phyloP scores from a whole-genome alignment of 2,329 filamentous ascomycete species.

The Didymella glomerata region DNA sequence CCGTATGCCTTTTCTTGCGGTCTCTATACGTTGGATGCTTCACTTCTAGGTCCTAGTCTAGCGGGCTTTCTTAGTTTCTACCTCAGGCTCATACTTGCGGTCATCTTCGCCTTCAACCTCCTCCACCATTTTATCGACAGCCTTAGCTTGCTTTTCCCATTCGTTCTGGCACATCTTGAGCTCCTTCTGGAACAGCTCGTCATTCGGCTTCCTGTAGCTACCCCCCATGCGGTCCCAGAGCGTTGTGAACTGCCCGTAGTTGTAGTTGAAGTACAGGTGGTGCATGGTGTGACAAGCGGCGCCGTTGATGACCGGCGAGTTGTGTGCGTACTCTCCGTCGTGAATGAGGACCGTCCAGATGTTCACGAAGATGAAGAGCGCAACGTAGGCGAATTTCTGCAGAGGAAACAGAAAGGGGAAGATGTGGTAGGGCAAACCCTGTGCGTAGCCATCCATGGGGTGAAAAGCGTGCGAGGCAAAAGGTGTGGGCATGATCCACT shows the following conservation, averaged over 20 bases:
- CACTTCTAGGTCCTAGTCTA: constrained; percentile 16
- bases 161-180: constrained; percentile 83
- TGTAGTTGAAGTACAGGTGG: constrained; percentile 75
- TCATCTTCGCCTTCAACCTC: constrained; percentile 71
- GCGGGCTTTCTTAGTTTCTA: constrained; percentile 53
- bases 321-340: constrained; percentile 91
- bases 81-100: constrained; percentile 51
- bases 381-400: constrained; percentile 87
- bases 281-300: constrained; percentile 93
- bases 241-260: constrained; percentile 94
- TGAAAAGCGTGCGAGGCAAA: constrained; percentile 95
- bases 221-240: constrained; percentile 88
- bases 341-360: constrained; percentile 97
- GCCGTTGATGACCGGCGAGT: constrained; percentile 91
- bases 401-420: constrained; percentile 93
- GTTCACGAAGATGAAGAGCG: constrained; percentile 90
- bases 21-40: neutral
- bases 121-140: constrained; percentile 78
- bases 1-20: neutral
- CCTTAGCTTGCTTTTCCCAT: constrained; percentile 79
- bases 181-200: constrained; percentile 83
- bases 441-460: constrained; percentile 87
- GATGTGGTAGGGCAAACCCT: constrained; percentile 90
- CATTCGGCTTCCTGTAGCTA: constrained; percentile 86
- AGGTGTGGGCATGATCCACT: constrained; percentile 98